Conservation (phyloP, 2,329 filamentous ascomycete species). For the Diaporthe nobilis region DNA sequence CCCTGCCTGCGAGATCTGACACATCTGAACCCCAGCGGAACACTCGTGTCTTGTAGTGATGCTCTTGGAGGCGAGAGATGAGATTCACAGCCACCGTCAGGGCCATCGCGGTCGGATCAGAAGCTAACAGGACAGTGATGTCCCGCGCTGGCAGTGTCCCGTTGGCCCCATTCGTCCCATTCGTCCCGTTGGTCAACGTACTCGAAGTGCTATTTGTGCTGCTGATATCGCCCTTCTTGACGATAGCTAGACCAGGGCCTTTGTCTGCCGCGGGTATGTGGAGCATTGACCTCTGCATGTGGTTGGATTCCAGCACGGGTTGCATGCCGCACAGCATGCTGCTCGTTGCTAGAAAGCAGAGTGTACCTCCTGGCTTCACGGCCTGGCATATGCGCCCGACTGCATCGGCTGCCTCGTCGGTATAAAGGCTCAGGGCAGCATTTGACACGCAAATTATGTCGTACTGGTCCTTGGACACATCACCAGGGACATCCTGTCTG, state of each 20-base stretch:
- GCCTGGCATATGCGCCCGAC: neutral
- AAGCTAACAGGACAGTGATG: slow-evolving; percentile 34
- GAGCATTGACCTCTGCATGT: neutral
- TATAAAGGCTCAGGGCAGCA: neutral
- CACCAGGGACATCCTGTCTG: neutral
- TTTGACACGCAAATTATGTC: neutral
- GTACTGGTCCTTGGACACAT: neutral
- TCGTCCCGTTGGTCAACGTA: slow-evolving; percentile 3
- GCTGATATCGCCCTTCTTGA: neutral
- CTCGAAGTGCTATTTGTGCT: slow-evolving; percentile 18
- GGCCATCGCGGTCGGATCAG: slow-evolving; percentile 8
- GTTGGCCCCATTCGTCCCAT: neutral
- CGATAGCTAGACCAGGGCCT: slow-evolving; percentile 14
- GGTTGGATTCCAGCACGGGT: neutral
- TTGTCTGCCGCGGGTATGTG: neutral
- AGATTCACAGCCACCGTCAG: slow-evolving; percentile 4
- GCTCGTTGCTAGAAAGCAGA: neutral
- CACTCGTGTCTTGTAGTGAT: neutral
- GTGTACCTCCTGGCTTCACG: neutral
- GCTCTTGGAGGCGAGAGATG: neutral
- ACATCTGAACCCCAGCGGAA: neutral
- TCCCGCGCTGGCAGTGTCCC: neutral
- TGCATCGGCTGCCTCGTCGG: neutral
- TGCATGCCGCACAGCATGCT: neutral
- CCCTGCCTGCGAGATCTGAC: neutral